Evolutionary conservation across 2,329 filamentous ascomycete species (phyloP).

Genomic region (Periconia sp.): DNA sequence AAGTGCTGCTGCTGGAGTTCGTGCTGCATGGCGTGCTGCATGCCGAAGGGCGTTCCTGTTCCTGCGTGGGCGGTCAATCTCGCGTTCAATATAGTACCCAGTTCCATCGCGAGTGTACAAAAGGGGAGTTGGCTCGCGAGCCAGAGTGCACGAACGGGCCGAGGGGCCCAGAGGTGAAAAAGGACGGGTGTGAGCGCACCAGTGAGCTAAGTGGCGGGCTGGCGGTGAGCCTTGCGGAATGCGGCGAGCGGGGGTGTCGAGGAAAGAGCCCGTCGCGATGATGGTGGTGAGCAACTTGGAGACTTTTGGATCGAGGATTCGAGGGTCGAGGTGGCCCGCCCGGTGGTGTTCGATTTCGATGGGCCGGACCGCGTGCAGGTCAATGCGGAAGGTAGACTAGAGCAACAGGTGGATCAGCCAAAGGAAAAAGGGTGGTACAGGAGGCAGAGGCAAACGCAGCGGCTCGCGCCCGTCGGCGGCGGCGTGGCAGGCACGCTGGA

Average conservation of each 20-base stretch:
- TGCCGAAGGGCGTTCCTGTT: slow-evolving; percentile 43
- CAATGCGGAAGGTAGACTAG: slow-evolving; percentile 47
- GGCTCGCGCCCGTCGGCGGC: slow-evolving; percentile 28
- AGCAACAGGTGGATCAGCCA: slow-evolving; percentile 36
- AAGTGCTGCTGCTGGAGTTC: slow-evolving; percentile 51
- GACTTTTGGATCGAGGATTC: slow-evolving; percentile 23
- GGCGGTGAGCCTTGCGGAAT: slow-evolving; percentile 31
- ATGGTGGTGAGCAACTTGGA: slow-evolving; percentile 31
- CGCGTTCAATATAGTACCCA: slow-evolving; percentile 51
- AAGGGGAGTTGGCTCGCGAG: slow-evolving; percentile 5
- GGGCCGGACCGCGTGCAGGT: slow-evolving; percentile 45
- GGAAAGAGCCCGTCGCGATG: slow-evolving; percentile 18
- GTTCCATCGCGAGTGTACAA: slow-evolving; percentile 40
- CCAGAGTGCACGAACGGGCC: slow-evolving; percentile 4
- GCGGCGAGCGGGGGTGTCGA: slow-evolving; percentile 15
- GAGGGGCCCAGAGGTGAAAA: slow-evolving; percentile 21
- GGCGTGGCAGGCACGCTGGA: slow-evolving; percentile 36
- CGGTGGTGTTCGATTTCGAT: slow-evolving; percentile 28
- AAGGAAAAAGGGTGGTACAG: slow-evolving; percentile 16
- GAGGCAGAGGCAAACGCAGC: slow-evolving; percentile 4
- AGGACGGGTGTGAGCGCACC: slow-evolving; percentile 42
- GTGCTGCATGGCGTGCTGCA: slow-evolving; percentile 52
- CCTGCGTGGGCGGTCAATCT: slow-evolving; percentile 48
- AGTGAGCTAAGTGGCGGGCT: slow-evolving; percentile 30
- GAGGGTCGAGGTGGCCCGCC: slow-evolving; percentile 38